Base-by-base conservation (phyloP, 2,329 filamentous ascomycete species). In the Nemania abortiva region DNA sequence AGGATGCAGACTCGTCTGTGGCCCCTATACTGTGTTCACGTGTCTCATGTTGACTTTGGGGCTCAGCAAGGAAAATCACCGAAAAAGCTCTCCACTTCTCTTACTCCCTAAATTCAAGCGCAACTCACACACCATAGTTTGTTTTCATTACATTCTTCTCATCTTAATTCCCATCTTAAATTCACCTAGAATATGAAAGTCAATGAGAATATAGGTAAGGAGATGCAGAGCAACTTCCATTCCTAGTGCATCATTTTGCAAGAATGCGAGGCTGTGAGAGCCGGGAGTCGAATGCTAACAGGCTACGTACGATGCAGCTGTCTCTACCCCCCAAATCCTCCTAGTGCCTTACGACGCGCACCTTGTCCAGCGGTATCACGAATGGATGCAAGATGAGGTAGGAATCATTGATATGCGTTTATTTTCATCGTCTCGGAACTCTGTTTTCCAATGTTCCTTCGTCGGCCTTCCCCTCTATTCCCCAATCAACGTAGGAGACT, bases 361-460 rank as follows among this genome's bases (percentile, higher is more conserved):
- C 77, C 95, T 98, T 83, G 95, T 98, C 27, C 86, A 86, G 18
- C 90, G 86, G 45, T 98, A 98, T 79, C 93, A 97, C 78, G 83
- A 86, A 76, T 98, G 95, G 95, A 98, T 98, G 95, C 87, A 95
- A 83, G 91, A 96, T 76, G 86, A 91, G 60, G 91, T 88, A 78
- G 74, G 80, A n/a, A 13, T 47, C 9, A 37, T 57, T n/a, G n/a
- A 24, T 61, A n/a, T 27, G 1, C 37, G 4, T 39, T 60, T 27
- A 24, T 18, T 29, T 47, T 34, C 56, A 2, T 39, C n/a, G 31
- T 34, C 31, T 34, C 31, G 9, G 31, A 34, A 34, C 39, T 13
- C 53, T 15, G 29, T 50, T 31, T 54, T 34, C 18, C 50, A 13
- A n/a, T n/a, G n/a, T 13, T 24, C 42, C 13, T 18, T 13, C 13